phyloP scores from a whole-genome alignment of 371 early-diverging fungal genomes.

The Cokeromyces recurvatus region DNA sequence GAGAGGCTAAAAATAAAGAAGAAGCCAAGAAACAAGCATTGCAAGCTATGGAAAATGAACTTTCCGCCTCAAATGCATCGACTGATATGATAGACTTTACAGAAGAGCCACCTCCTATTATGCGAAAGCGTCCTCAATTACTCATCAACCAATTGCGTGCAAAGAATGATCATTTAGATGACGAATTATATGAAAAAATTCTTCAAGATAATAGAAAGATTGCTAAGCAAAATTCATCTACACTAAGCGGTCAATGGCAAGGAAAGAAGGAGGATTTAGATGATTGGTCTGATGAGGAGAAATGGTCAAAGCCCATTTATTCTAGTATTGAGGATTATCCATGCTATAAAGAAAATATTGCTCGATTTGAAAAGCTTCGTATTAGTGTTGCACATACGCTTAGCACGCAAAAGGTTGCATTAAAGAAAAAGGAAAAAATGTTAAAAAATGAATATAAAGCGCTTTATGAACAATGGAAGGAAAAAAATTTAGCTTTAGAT shows the following conservation, averaged over 20 bases:
- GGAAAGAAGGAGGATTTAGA: conserved; percentile 22
- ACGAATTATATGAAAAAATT: conserved; percentile 44
- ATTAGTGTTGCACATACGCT: conserved; percentile 20
- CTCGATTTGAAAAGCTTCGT: conserved; percentile 21
- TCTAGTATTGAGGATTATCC: conserved; percentile 53
- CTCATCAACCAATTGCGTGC: conserved; percentile 39
- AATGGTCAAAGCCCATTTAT: conserved; percentile 38
- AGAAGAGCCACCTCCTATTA: conserved; percentile 16
- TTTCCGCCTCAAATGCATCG: conserved; percentile 9
- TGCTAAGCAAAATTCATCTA: conserved; percentile 46
- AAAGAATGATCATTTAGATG: conserved; percentile 36
- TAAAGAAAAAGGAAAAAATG: conserved; percentile 26
- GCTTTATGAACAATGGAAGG: conserved; percentile 35
- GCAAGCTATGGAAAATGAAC: conserved; percentile 32
- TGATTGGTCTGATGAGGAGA: conserved; percentile 40
- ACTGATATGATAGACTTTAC: conserved; percentile 20
- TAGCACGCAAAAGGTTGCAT: conserved; percentile 8
- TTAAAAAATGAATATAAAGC: conserved; percentile 38
- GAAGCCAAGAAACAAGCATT: conserved; percentile 40
- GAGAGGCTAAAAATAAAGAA: conserved; percentile 19
- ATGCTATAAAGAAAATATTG: conserved; percentile 52
- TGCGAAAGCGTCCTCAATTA: conserved; percentile 42
- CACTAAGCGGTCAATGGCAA: conserved; percentile 35
- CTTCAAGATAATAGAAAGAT: conserved; percentile 54
- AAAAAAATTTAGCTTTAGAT: conserved; percentile 37